Evolutionary conservation across 306 rosid species (phyloP).

Genomic region (Prunus padus): DNA sequence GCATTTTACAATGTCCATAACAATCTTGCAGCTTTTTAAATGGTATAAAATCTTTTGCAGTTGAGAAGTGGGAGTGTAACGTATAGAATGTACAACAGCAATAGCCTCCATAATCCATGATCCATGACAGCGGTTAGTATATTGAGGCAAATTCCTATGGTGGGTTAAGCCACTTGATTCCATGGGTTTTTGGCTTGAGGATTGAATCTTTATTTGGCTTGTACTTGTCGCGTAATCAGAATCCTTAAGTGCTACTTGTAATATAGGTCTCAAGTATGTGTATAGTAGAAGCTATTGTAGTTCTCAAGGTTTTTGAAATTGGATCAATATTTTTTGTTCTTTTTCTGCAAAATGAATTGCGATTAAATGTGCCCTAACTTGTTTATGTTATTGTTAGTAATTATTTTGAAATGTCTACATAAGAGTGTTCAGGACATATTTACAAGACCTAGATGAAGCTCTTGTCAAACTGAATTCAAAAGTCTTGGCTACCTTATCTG

Average conservation of each 20-base stretch:
- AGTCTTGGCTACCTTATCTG: slow-evolving; percentile 90
- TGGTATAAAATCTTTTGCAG: slow-evolving; percentile 29
- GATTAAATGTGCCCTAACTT: too few relatives aligned
- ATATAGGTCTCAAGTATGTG: not conserved
- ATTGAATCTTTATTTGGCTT: not conserved
- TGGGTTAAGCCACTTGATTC: not conserved
- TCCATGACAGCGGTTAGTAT: not conserved
- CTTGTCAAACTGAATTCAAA: slow-evolving; percentile 97
- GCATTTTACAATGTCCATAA: not conserved
- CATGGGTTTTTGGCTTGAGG: too few relatives aligned
- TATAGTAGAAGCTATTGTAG: not conserved
- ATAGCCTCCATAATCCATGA: slow-evolving; percentile 15
- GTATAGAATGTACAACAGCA: slow-evolving; percentile 27
- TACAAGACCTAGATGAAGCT: slow-evolving; percentile 94
- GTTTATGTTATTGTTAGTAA: not conserved
- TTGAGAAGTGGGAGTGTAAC: slow-evolving; percentile 43
- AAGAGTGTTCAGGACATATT: slow-evolving; percentile 95
- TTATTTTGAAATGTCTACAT: slow-evolving; percentile 51
- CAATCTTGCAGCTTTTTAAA: slow-evolving; percentile 7
- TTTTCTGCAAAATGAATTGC: not conserved
- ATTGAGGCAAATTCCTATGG: not conserved
- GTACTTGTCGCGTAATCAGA: not conserved
- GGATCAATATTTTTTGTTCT: not conserved
- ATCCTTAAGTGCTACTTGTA: not conserved
- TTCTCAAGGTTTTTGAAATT: too few relatives aligned